Conservation (phyloP, 495 filamentous ascomycete genomes). For the Articulospora tetracladia region DNA sequence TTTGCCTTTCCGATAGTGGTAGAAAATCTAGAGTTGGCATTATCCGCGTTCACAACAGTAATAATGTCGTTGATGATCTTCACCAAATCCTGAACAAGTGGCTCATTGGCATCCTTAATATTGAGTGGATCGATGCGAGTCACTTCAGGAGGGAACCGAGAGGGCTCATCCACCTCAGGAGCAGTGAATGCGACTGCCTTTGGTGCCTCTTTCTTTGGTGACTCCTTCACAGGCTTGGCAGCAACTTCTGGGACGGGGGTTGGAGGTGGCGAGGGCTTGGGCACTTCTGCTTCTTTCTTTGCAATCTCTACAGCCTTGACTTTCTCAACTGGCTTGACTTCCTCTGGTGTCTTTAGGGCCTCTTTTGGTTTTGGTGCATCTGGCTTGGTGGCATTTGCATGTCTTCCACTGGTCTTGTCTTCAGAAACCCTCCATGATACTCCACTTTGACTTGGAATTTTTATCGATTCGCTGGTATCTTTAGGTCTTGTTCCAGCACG, state of each 20-base stretch:
- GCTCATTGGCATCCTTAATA: slow-evolving; percentile 70
- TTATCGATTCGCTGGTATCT: slow-evolving; percentile 69
- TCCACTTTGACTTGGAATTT: slow-evolving; percentile 80
- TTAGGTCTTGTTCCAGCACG: slow-evolving; percentile 33
- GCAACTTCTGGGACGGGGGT: slow-evolving; percentile 24
- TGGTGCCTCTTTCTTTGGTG: neutral
- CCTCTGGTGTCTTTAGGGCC: slow-evolving; percentile 21
- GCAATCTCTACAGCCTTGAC: slow-evolving; percentile 31
- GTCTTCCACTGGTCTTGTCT: slow-evolving; percentile 32
- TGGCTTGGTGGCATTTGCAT: slow-evolving; percentile 27
- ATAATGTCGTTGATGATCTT: slow-evolving; percentile 96
- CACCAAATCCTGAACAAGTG: slow-evolving; percentile 87
- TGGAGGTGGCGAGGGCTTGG: slow-evolving; percentile 10
- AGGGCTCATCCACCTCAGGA: slow-evolving; percentile 59
- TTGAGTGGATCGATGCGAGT: slow-evolving; percentile 70
- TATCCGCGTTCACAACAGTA: slow-evolving; percentile 82
- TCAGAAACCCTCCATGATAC: slow-evolving; percentile 77
- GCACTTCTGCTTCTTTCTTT: slow-evolving; percentile 21
- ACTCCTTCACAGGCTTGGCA: slow-evolving; percentile 15
- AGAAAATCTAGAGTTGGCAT: slow-evolving; percentile 66
- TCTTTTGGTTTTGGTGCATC: slow-evolving; percentile 30
- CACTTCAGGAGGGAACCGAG: slow-evolving; percentile 49
- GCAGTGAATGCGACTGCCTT: slow-evolving; percentile 19
- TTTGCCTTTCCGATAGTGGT: slow-evolving; percentile 78
- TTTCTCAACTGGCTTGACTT: slow-evolving; percentile 29